phyloP scores from a whole-genome alignment of 305 asterid genomes.

The Salvia sclarea region DNA sequence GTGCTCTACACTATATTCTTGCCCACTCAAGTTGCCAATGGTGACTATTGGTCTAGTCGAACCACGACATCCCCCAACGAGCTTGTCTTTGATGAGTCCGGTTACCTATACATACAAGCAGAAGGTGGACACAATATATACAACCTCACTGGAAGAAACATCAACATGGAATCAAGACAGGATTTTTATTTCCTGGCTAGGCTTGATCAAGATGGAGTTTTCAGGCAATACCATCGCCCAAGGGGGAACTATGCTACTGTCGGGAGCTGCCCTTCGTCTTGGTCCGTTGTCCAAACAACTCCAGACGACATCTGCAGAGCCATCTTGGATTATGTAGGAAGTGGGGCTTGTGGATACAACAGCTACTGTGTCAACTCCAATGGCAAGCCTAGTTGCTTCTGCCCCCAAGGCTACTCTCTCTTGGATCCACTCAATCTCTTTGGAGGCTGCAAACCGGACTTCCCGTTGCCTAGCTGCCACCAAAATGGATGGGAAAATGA shows the following conservation, averaged over 20 bases:
- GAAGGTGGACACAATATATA: not conserved
- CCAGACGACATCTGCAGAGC: slow-evolving; percentile 37
- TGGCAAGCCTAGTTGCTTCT: slow-evolving; percentile 35
- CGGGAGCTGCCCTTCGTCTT: slow-evolving; percentile 23
- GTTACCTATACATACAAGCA: slow-evolving; percentile 30
- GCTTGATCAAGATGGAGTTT: slow-evolving; percentile 40
- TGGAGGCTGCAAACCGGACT: slow-evolving; percentile 38
- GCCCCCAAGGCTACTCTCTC: slow-evolving; percentile 33
- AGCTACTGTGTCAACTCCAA: slow-evolving; percentile 36
- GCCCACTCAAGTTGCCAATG: slow-evolving; percentile 20
- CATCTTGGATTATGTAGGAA: slow-evolving; percentile 15
- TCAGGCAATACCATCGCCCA: slow-evolving; percentile 34
- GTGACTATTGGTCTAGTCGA: slow-evolving; percentile 30
- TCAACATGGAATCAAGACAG: slow-evolving; percentile 11
- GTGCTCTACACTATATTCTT: slow-evolving; percentile 30
- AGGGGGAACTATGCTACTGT: slow-evolving; percentile 24
- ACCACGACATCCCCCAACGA: not conserved
- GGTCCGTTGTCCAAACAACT: slow-evolving; percentile 26
- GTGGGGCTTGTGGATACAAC: slow-evolving; percentile 46
- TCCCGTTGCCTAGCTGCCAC: slow-evolving; percentile 33
- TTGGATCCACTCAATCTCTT: slow-evolving; percentile 24
- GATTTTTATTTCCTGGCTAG: slow-evolving; percentile 35
- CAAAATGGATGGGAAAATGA: slow-evolving; percentile 34
- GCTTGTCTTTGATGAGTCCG: slow-evolving; percentile 38
- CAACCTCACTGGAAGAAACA: slow-evolving; percentile 12